A percentile compares a stretch with the other conserved stretches of the same genome.
Conservation (phyloP, 441 rosid genomes). For the Aleurites moluccanus region DNA sequence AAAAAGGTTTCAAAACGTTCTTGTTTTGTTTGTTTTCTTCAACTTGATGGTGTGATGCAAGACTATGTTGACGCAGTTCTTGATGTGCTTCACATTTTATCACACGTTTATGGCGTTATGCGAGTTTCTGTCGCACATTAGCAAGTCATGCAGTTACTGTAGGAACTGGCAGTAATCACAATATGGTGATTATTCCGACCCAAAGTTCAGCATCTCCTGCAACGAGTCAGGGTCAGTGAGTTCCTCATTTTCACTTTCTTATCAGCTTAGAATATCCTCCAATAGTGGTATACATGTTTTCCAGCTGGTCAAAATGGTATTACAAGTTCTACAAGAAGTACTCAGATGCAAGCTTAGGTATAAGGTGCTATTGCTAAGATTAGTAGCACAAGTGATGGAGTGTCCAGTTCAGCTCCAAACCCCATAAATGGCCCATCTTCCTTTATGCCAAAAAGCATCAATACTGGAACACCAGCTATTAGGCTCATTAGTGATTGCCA, state of each 20-base stretch:
- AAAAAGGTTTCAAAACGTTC: background rate
- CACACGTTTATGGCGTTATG: slow-evolving; percentile 96
- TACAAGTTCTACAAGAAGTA: slow-evolving; percentile 85
- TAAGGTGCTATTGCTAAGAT: slow-evolving; percentile 99
- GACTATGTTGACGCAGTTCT: slow-evolving; percentile 99
- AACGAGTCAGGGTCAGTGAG: slow-evolving; percentile 71
- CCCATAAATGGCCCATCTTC: slow-evolving; percentile 84
- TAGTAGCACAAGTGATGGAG: slow-evolving; percentile 82
- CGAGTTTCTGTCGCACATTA: slow-evolving; percentile 98
- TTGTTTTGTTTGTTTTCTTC: slow-evolving; percentile 14
- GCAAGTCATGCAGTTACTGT: slow-evolving; percentile 97
- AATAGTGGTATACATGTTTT: slow-evolving; percentile 26
- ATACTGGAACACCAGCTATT: slow-evolving; percentile 99
- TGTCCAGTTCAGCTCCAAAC: slow-evolving; percentile 59
- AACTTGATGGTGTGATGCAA: slow-evolving; percentile 42
- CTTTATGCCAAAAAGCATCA: slow-evolving; percentile 97
- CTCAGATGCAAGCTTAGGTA: slow-evolving; percentile 99
- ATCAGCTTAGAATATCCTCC: slow-evolving; percentile 1
- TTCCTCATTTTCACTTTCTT: background rate
- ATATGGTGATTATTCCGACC: slow-evolving; percentile 78
- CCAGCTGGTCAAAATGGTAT: slow-evolving; percentile 81
- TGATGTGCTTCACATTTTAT: slow-evolving; percentile 99
- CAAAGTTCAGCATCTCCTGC: slow-evolving; percentile 80
- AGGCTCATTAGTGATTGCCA: slow-evolving; percentile 99
- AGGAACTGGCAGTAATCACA: slow-evolving; percentile 90